A percentile compares a stretch with the other conserved stretches of the same genome.
phyloP scores from a whole-genome alignment of 2,329 filamentous ascomycete genomes.

The Aspergillus hortae region DNA sequence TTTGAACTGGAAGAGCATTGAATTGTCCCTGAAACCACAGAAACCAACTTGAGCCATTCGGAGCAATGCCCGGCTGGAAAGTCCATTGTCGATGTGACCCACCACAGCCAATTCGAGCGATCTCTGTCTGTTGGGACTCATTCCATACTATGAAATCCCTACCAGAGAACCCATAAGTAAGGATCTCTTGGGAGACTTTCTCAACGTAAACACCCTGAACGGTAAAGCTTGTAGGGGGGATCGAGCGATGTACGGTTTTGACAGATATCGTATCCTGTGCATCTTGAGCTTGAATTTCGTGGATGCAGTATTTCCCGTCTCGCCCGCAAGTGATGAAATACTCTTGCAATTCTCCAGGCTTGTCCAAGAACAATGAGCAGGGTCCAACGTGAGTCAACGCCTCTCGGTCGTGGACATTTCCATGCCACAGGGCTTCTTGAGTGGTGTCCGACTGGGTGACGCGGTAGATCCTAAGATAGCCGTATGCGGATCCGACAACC shows the following conservation, averaged over 20 bases:
- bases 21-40: conserved; percentile 72
- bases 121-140: conserved; percentile 64
- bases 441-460: conserved; percentile 15
- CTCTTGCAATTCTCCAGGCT: conserved; percentile 15
- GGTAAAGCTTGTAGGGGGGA: conserved; percentile 68
- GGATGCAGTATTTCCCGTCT: conserved; percentile 72
- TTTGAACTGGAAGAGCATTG: conserved; percentile 41
- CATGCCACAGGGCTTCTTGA: conserved; percentile 21
- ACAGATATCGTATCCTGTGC: conserved; percentile 33
- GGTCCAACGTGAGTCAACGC: conserved; percentile 63
- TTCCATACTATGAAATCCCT: conserved; percentile 81
- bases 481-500: conserved; percentile 56
- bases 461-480: conserved; percentile 50
- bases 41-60: conserved; percentile 50
- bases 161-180: conserved; percentile 77
- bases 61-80: conserved; percentile 38
- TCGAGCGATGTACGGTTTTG: conserved; percentile 62
- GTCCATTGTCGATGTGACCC: conserved; percentile 78
- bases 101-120: conserved; percentile 74
- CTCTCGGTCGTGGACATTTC: conserved; percentile 51
- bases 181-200: conserved; percentile 50
- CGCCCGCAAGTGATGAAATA: conserved; percentile 68
- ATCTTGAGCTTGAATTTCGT: conserved; percentile 25
- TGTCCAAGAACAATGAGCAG: conserved; percentile 14
- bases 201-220: conserved; percentile 70